Percentiles rank a stretch among this genome's conserved stretches.
phyloP scores from a whole-genome alignment of 176 grass and related monocot species.

The Chloris gayana region DNA sequence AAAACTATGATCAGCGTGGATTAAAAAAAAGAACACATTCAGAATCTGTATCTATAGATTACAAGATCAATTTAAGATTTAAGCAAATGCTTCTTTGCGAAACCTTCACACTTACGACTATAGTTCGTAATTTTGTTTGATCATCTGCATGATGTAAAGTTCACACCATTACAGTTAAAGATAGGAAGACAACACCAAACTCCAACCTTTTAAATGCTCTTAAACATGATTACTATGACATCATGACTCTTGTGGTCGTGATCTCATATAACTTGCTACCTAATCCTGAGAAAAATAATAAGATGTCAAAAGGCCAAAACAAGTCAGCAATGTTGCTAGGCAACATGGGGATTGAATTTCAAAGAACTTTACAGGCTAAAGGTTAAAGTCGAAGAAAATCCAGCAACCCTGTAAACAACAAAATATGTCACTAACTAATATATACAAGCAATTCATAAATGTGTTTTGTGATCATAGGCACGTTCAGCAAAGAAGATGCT shows the following conservation, averaged over 20 bases:
- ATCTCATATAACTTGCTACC: constrained; percentile 58
- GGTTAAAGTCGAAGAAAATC: background rate
- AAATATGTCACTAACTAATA: constrained; percentile 12
- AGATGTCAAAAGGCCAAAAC: constrained; percentile 32
- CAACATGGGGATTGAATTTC: constrained; percentile 21
- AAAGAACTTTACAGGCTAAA: constrained; percentile 18
- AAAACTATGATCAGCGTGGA: background rate
- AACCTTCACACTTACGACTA: constrained; percentile 13
- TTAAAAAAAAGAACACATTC: constrained; percentile 14
- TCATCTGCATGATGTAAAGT: constrained; percentile 19
- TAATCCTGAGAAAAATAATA: constrained; percentile 53
- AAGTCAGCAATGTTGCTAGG: constrained; percentile 38
- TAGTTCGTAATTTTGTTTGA: background rate
- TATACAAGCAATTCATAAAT: background rate
- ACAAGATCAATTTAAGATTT: constrained; percentile 1
- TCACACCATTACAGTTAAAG: constrained; percentile 33
- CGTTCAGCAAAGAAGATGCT: constrained; percentile 11
- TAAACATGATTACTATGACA: constrained; percentile 52
- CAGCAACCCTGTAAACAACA: constrained; percentile 22
- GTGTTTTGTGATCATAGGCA: background rate
- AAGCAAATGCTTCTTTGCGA: constrained; percentile 1
- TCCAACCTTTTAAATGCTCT: constrained; percentile 42
- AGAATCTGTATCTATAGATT: constrained; percentile 13
- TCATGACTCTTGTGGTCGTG: constrained; percentile 56
- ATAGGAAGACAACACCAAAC: constrained; percentile 30